Evolutionary conservation across 805 yeast species (phyloP).

Genomic region (Lachancea lanzarotensis): DNA sequence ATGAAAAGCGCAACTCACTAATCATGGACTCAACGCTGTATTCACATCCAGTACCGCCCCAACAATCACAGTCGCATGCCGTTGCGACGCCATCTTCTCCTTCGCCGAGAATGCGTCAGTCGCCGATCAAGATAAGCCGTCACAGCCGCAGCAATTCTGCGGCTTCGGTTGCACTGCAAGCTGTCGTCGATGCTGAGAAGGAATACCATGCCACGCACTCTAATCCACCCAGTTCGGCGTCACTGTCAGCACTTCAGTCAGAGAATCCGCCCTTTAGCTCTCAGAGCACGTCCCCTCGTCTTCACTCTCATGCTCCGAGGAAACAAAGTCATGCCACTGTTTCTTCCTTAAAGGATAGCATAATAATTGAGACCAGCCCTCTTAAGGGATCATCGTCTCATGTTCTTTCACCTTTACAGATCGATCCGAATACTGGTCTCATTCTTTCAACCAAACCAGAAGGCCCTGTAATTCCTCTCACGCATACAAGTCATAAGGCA

Average conservation of each 20-base stretch:
- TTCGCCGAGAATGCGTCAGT: conserved; percentile 20
- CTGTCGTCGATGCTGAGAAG: conserved; percentile 59
- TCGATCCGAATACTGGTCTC: conserved; percentile 3
- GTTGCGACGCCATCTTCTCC: conserved; percentile 41
- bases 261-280: neutral
- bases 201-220: conserved; percentile 12
- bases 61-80: conserved; percentile 59
- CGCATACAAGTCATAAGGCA: neutral
- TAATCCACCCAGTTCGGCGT: neutral
- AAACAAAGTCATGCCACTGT: conserved; percentile 4
- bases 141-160: conserved; percentile 41
- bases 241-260: conserved; percentile 4
- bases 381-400: conserved; percentile 7
- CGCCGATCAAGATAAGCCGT: conserved; percentile 16
- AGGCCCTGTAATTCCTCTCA: neutral
- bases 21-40: conserved; percentile 32
- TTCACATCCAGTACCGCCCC: conserved; percentile 57
- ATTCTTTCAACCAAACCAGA: neutral
- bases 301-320: conserved; percentile 3
- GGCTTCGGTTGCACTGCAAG: conserved; percentile 65
- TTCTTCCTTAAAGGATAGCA: conserved; percentile 21
- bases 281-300: conserved; percentile 5
- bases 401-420: neutral
- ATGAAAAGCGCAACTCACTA: conserved; percentile 35
- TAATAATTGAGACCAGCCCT: conserved; percentile 25